Evolutionary conservation across 108 stramenopile species (phyloP), one percentile per base, ranked within the genome.

Genomic region (Heterococcus sp.): DNA sequence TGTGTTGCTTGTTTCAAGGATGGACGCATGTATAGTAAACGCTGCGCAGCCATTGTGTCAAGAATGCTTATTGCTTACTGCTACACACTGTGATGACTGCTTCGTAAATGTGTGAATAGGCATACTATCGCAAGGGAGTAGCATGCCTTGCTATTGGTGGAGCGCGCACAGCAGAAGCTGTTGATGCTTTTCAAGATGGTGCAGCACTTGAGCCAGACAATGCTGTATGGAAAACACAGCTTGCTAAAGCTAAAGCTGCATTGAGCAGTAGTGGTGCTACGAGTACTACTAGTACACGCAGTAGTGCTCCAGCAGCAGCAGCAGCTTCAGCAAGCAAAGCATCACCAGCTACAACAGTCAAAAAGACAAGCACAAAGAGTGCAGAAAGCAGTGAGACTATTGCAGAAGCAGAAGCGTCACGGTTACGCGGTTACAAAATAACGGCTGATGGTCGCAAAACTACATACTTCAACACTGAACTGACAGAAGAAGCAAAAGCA

Each of bases 401-500:
- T 58, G 46, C 46, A 92, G 46, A 58, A 58, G 46, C 14, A 58
- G 46, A 91, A 72, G 37, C 92, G 66, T 81, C 82, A 4, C 75
- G 76, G 67, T 68, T 94, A 67, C 78, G 93, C 27, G 97, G 97
- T 8, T 98, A 98, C 92, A 96, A 96, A 83, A 94, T 91, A 78
- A 93, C 93, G 27, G 82, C 86, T n/a, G 95, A 98, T 85, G 97
- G 97, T 35, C 82, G 92, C 76, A 71, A 88, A 78, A 98, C 97
- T 8, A 93, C 93, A 37, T 98, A 95, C 79, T 98, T 98, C 85
- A 93, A 92, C 32, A 83, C 93, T 65, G 95, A 95, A 79, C 91
- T 94, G 66, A 92, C 94, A 28, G 93, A 91, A 29, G 88, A 92
- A 37, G 93, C 93, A 71, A 94, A 91, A 89, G 76, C 92, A 35